These are phyloP conservation scores for Fomitopsis pulvina DNA, from an alignment of 768 basidiomycete genomes.

Conservation along the genomic window DNA sequence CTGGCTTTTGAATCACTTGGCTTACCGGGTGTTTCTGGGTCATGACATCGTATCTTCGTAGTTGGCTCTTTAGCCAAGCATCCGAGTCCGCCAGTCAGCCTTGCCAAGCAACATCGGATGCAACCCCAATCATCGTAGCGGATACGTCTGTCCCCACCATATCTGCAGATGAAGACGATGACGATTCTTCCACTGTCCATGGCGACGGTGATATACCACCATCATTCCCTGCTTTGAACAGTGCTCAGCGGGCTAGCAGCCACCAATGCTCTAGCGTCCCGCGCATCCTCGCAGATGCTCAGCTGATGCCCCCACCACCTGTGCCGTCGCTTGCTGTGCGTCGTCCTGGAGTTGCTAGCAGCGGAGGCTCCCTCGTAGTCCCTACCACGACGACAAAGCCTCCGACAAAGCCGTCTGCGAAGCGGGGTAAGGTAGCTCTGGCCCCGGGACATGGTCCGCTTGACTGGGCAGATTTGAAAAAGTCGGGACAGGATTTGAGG, in stretches of 20 bases:
- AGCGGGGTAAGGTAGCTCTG: constrained; percentile 75
- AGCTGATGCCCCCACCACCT: constrained; percentile 41
- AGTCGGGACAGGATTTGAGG: constrained; percentile 72
- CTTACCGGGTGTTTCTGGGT: no score
- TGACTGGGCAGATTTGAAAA: constrained; percentile 90
- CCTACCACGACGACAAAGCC: constrained; percentile 60
- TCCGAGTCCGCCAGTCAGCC: not conserved
- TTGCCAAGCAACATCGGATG: constrained; percentile 15
- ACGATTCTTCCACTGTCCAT: constrained; percentile 32
- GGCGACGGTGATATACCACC: constrained; percentile 52
- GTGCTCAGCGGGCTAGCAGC: constrained; percentile 55
- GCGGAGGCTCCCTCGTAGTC: constrained; percentile 35
- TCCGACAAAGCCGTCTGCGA: constrained; percentile 48
- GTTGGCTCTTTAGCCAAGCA: constrained; percentile 39
- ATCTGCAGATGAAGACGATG: constrained; percentile 24
- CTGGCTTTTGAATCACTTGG: no score
- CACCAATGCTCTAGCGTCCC: constrained; percentile 25
- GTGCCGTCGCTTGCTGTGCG: constrained; percentile 33
- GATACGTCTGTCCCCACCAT: constrained; percentile 27
- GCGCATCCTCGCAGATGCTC: constrained; percentile 48
- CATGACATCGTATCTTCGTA: constrained; percentile 56
- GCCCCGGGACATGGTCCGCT: constrained; percentile 87
- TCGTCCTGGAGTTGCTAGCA: constrained; percentile 25
- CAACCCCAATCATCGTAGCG: constrained; percentile 29
- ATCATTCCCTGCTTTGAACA: constrained; percentile 65